These are phyloP conservation scores for Hypoxylon crocopeplum DNA, from an alignment of 495 filamentous ascomycete species.

Conservation along the genomic window DNA sequence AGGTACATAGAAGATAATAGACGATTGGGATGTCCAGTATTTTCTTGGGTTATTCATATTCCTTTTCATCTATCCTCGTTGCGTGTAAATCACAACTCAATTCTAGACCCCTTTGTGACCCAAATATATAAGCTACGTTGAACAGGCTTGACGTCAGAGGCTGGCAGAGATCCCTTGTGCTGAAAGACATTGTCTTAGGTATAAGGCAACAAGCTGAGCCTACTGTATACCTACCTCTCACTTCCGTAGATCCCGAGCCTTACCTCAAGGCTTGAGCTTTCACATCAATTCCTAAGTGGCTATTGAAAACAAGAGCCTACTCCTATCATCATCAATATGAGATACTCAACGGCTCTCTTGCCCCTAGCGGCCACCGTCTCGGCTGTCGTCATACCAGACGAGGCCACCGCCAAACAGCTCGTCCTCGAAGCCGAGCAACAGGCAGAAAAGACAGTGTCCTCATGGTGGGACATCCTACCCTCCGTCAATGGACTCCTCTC, in stretches of 20 bases:
- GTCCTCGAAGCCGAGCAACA: slow-evolving; percentile 28
- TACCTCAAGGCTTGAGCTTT: too few relatives aligned
- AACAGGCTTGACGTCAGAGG: slow-evolving; percentile 22
- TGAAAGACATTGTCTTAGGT: slow-evolving; percentile 15
- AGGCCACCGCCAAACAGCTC: slow-evolving; percentile 49
- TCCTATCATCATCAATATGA: slow-evolving; percentile 37
- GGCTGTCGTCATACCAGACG: slow-evolving; percentile 67
- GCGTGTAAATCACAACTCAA: slow-evolving; percentile 1
- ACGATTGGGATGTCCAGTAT: background rate
- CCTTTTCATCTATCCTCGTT: too few relatives aligned
- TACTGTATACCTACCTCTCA: background rate
- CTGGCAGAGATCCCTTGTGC: slow-evolving; percentile 1
- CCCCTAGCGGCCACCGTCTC: slow-evolving; percentile 60
- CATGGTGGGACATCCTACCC: slow-evolving; percentile 12
- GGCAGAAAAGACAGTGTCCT: slow-evolving; percentile 30
- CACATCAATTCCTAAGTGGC: background rate
- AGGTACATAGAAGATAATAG: background rate
- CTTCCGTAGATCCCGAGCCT: slow-evolving; percentile 34
- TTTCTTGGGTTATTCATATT: too few relatives aligned
- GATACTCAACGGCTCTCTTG: slow-evolving; percentile 52
- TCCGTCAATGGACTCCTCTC: slow-evolving; percentile 40
- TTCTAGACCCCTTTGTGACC: slow-evolving; percentile 7
- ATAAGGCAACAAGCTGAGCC: slow-evolving; percentile 3
- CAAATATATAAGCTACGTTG: background rate
- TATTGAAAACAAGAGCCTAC: background rate